Evolutionary conservation across 768 basidiomycete genomes (phyloP).

Genomic region (Podaxis sp.): DNA sequence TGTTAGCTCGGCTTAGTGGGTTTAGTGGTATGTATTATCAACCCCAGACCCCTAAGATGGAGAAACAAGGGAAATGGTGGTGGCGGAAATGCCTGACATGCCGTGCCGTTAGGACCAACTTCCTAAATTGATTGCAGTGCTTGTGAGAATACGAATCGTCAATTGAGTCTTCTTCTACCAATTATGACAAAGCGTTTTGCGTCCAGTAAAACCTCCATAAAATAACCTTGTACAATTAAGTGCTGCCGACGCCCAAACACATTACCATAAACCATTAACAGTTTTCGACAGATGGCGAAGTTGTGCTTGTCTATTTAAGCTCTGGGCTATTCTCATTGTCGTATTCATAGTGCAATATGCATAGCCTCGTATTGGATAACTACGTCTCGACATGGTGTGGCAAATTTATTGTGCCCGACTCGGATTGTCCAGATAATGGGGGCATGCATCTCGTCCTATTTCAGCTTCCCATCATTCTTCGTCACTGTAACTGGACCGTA

Average conservation of each 20-base stretch:
- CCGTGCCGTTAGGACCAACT: background rate
- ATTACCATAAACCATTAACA: background rate
- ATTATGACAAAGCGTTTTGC: background rate
- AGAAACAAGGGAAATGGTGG: background rate
- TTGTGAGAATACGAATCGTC: background rate
- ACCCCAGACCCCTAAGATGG: background rate
- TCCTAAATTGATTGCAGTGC: background rate
- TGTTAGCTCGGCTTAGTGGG: background rate
- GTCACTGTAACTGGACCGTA: background rate
- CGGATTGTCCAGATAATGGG: background rate
- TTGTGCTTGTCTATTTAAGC: background rate
- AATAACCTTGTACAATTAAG: background rate
- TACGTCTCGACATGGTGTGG: background rate
- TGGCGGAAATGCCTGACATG: background rate
- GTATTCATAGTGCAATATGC: background rate
- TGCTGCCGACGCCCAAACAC: background rate
- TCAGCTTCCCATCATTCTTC: background rate
- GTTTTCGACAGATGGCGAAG: background rate
- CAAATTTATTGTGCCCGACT: background rate
- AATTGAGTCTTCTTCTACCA: background rate
- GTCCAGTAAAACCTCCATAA: background rate
- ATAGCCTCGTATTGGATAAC: no score
- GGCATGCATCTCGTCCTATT: background rate
- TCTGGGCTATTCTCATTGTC: background rate
- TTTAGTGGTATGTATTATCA: background rate